These are phyloP conservation scores for Saksenaea vasiformis DNA, from an alignment of 371 early-diverging fungal species.

Conservation along the genomic window DNA sequence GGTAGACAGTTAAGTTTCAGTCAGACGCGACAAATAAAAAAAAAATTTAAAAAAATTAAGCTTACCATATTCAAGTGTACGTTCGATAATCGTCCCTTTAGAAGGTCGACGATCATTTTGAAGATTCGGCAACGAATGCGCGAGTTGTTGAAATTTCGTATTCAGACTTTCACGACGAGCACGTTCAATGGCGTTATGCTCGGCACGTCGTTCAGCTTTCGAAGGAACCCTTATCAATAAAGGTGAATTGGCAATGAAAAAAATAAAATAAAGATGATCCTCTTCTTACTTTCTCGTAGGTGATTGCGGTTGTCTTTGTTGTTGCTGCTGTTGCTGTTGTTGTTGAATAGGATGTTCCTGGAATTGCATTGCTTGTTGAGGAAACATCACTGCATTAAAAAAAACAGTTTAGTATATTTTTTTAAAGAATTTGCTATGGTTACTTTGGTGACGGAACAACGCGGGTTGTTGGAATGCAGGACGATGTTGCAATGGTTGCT, in stretches of 20 bases:
- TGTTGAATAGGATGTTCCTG: constrained; percentile 2
- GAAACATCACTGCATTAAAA: constrained; percentile 13
- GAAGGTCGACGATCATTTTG: constrained; percentile 71
- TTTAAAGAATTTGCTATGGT: neutral
- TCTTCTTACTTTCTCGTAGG: constrained; percentile 21
- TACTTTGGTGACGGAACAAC: constrained; percentile 8
- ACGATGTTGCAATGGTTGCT: constrained; percentile 7
- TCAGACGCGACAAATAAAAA: neutral
- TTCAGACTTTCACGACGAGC: constrained; percentile 76
- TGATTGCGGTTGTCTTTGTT: constrained; percentile 9
- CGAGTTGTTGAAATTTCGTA: constrained; percentile 72
- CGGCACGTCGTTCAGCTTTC: constrained; percentile 69
- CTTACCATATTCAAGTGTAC: constrained; percentile 59
- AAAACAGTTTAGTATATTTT: neutral
- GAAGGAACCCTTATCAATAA: constrained; percentile 21
- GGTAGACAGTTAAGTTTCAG: neutral
- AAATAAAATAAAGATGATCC: too few species aligned
- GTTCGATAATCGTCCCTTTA: constrained; percentile 73
- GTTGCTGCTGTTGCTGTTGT: constrained; percentile 14
- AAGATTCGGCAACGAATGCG: constrained; percentile 68
- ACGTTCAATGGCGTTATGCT: constrained; percentile 78
- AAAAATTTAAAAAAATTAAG: neutral
- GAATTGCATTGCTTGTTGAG: constrained; percentile 3
- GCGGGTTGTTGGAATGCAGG: neutral
- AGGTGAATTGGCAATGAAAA: neutral